Evolutionary conservation across 257 asterid genomes (phyloP), one percentile per base, ranked within the genome.

Genomic region (Solanum virginianum): DNA sequence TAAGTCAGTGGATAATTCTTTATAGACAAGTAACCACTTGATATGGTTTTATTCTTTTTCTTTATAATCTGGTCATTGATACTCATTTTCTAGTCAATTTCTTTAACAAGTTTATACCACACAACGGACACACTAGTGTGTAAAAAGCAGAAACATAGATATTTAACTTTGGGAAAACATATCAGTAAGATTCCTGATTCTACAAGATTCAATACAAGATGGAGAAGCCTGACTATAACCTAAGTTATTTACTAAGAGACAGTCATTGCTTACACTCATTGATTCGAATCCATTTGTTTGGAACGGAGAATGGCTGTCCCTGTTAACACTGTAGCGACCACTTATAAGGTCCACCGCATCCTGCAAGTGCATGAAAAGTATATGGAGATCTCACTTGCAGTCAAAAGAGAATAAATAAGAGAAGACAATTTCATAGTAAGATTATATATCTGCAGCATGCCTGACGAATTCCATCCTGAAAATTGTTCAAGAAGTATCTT

Each of bases 401-500:
- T 29, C 47, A 9, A 53, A 51, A 79, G 83, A 79, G 29, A 79
- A 53, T 9, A 79, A 79, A 1, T 77, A 53, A 53, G 18, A 53
- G 29, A 79, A 5, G 43, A 26, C 29, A 24, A 53, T 53, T 79
- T 79, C 65, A 53, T 17, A 53, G 75, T 88, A 53, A 83, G 54
- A 66, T 79, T 16, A 79, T 53, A 18, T 53, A 18, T 79, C 83
- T 29, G 83, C 65, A 17, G 65, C 93, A 92, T 86, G 85, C 99
- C 98, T 97, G 99, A 74, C 98, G 92, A 87, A 88, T 89, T 29
- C 99, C 99, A 85, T 97, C 99, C 84, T 94, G 98, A 88, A 97
- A 97, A 86, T 97, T 97, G 86, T 95, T 93, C 74, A 97, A 89
- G 87, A 91, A 97, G 89, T 97, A 97, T 95, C 99, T 93, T 77